Conservation (phyloP, 1,139 yeast genomes). For the Yamadazyma epiphylla region DNA sequence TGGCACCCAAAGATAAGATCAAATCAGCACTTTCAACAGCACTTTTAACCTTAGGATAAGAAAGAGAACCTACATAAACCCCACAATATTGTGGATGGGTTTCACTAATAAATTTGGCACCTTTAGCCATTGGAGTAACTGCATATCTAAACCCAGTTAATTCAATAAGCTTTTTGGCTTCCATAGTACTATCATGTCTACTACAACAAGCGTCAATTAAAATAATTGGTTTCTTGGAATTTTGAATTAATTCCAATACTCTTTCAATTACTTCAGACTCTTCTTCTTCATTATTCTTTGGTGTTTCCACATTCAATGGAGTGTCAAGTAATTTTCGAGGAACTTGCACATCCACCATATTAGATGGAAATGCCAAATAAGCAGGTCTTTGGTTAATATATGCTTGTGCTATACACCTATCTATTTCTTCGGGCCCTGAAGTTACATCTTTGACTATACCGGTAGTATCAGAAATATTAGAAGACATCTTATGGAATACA, state of each 20-base stretch:
- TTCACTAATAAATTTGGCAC: constrained; percentile 25
- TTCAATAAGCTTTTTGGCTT: constrained; percentile 28
- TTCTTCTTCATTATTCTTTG: constrained; percentile 24
- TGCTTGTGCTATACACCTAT: constrained; percentile 33
- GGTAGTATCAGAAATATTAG: constrained; percentile 28
- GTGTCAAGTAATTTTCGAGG: constrained; percentile 24
- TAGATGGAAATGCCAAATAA: constrained; percentile 36
- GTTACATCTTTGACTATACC: constrained; percentile 25
- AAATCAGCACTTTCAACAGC: constrained; percentile 29
- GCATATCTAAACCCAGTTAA: constrained; percentile 28
- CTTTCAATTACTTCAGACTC: constrained; percentile 30
- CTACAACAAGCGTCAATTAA: constrained; percentile 36
- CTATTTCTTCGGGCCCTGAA: constrained; percentile 31
- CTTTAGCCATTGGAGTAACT: constrained; percentile 34
- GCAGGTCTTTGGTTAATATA: constrained; percentile 36
- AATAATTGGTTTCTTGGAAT: constrained; percentile 29
- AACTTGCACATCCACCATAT: constrained; percentile 33
- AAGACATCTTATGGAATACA: constrained; percentile 66
- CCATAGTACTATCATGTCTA: constrained; percentile 29
- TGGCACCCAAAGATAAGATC: constrained; percentile 31
- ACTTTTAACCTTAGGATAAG: constrained; percentile 27
- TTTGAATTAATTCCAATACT: constrained; percentile 22
- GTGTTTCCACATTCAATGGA: constrained; percentile 28
- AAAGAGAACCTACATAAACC: constrained; percentile 29
- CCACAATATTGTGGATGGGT: constrained; percentile 25